Evolutionary conservation across 805 yeast genomes (phyloP).

Genomic region (Ogataea nakhonphanomensis): DNA sequence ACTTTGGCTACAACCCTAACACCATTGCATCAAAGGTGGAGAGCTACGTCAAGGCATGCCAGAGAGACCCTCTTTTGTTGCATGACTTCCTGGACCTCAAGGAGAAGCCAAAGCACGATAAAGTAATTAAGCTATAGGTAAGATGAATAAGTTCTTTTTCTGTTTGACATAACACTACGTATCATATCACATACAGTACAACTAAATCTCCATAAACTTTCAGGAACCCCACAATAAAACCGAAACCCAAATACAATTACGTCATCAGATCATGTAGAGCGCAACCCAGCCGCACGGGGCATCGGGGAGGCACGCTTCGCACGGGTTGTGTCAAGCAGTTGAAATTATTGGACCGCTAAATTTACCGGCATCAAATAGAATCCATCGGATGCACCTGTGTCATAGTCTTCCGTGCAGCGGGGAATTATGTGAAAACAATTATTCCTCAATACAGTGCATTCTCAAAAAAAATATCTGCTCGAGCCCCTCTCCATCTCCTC

Average conservation of each 20-base stretch:
- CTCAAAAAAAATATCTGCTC: neutral
- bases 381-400: conserved; percentile 4
- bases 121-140: conserved; percentile 17
- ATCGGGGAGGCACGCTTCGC: neutral
- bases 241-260: conserved; percentile 1
- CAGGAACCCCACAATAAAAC: conserved; percentile 3
- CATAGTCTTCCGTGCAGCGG: conserved; percentile 11
- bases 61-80: conserved; percentile 24
- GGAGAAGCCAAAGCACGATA: conserved; percentile 25
- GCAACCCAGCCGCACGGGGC: conserved; percentile 5
- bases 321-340: conserved; percentile 3
- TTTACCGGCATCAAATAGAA: conserved; percentile 9
- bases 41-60: conserved; percentile 25
- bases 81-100: conserved; percentile 35
- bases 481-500: conserved; percentile 20
- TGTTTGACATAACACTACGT: conserved; percentile 1
- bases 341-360: conserved; percentile 8
- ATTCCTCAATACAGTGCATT: neutral
- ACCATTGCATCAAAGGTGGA: conserved; percentile 60
- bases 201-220: neutral
- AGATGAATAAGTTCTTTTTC: conserved; percentile 14
- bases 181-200: neutral
- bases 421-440: conserved; percentile 3
- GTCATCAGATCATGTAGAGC: neutral
- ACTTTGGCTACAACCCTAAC: conserved; percentile 87